A percentile compares a stretch with the other conserved stretches of the same genome.
These are phyloP conservation scores for Claviceps purpurea DNA, from an alignment of 2,329 filamentous ascomycete species.

Conservation along the genomic window DNA sequence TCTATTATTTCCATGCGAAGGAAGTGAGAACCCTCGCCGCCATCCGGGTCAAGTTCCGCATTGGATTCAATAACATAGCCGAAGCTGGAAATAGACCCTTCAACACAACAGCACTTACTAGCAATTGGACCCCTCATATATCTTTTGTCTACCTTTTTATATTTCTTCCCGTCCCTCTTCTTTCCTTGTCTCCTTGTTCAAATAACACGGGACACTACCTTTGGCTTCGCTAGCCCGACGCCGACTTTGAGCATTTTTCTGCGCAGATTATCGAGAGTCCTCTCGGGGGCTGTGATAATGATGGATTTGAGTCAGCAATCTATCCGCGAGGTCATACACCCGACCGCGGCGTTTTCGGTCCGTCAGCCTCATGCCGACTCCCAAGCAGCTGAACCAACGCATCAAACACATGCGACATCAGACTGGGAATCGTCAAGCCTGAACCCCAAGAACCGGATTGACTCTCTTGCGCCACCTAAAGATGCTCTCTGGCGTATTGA, in stretches of 20 bases:
- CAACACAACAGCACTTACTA: not conserved
- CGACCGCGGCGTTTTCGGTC: constrained; percentile 37
- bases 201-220: not conserved
- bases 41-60: not conserved
- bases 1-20: not conserved
- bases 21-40: not conserved
- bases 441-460: constrained; percentile 48
- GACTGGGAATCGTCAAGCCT: constrained; percentile 36
- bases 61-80: not conserved
- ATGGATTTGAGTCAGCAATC: constrained; percentile 42
- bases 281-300: constrained; percentile 6
- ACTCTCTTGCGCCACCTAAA: constrained; percentile 34
- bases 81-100: not conserved
- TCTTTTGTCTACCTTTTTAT: not conserved
- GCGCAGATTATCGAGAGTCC: not conserved
- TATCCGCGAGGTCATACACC: constrained; percentile 43
- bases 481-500: constrained; percentile 44
- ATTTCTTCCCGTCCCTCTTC: not conserved
- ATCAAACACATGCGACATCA: not conserved
- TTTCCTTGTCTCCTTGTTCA: not conserved
- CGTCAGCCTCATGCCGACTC: not conserved
- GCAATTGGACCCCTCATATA: not conserved
- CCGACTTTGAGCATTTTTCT: not conserved
- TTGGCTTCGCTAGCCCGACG: not conserved
- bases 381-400: constrained; percentile 4